A percentile compares a stretch with the other conserved stretches of the same genome.
phyloP scores from a whole-genome alignment of 441 rosid species.

The Macaranga tanarius region DNA sequence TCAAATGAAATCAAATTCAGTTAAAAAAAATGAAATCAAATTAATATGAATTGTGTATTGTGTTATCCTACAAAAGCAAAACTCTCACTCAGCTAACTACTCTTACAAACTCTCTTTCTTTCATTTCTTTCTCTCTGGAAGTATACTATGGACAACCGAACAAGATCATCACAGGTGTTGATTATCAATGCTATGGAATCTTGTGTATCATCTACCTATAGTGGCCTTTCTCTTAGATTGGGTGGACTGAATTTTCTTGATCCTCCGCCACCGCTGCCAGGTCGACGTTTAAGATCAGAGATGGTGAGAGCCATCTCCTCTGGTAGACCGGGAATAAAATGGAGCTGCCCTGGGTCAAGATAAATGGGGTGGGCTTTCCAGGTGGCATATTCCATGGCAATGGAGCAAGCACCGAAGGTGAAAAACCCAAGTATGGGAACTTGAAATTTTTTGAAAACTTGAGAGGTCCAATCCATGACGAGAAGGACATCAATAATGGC shows the following conservation, averaged over 20 bases:
- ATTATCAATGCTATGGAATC: neutral
- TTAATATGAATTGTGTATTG: no score
- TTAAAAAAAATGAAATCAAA: no score
- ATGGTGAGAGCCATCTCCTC: slow-evolving; percentile 42
- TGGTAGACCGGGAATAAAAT: slow-evolving; percentile 44
- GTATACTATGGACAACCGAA: no score
- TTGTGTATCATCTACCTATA: neutral
- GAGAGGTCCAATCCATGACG: slow-evolving; percentile 42
- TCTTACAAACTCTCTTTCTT: no score
- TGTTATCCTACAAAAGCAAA: no score
- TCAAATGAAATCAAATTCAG: no score
- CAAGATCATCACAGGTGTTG: neutral
- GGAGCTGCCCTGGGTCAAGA: slow-evolving; percentile 37
- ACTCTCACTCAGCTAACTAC: no score
- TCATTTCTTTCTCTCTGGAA: no score
- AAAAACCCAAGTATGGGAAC: slow-evolving; percentile 44
- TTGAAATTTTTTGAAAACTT: slow-evolving; percentile 27
- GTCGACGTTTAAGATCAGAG: slow-evolving; percentile 37
- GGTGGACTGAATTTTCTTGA: neutral
- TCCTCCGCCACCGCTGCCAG: slow-evolving; percentile 24
- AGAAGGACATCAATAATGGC: slow-evolving; percentile 40
- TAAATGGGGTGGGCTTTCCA: slow-evolving; percentile 35
- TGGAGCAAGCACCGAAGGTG: slow-evolving; percentile 55
- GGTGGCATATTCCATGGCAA: slow-evolving; percentile 48
- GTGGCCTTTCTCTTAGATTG: neutral